Conservation (phyloP, 257 asterid genomes). For the Solanum sitiens region DNA sequence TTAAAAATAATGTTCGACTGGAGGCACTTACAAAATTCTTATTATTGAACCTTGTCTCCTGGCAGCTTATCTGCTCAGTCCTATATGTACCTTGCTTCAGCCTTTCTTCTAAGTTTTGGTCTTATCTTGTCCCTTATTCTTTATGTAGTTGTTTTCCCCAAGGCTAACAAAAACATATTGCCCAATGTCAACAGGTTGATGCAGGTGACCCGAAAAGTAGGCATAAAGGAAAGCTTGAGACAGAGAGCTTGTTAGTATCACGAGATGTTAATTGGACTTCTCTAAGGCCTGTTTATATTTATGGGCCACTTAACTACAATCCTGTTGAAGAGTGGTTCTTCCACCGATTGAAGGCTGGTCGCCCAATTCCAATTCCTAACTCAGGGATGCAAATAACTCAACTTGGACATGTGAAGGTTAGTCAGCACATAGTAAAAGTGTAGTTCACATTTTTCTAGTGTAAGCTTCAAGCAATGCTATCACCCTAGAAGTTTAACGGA, state of each 20-base stretch:
- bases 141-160: not conserved
- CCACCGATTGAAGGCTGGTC: conserved; percentile 94
- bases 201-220: conserved; percentile 99
- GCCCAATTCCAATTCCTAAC: conserved; percentile 89
- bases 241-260: conserved; percentile 66
- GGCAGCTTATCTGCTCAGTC: not conserved
- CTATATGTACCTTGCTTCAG: not conserved
- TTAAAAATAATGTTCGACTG: not conserved
- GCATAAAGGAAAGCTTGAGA: conserved; percentile 98
- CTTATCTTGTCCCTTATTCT: not conserved
- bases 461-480: not conserved
- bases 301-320: conserved; percentile 93
- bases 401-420: conserved; percentile 95
- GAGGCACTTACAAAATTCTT: not conserved
- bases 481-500: not conserved
- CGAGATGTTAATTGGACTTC: conserved; percentile 86
- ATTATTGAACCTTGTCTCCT: not conserved
- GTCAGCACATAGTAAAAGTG: not conserved
- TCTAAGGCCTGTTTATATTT: conserved; percentile 88
- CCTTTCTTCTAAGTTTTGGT: not conserved
- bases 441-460: not conserved
- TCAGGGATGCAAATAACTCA: conserved; percentile 88
- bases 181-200: conserved; percentile 37
- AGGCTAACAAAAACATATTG: not conserved
- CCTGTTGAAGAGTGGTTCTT: conserved; percentile 99